Percentiles rank a stretch among this genome's conserved stretches.
These are phyloP conservation scores for Boehmeria nivea DNA, from an alignment of 306 rosid genomes.

Conservation along the genomic window DNA sequence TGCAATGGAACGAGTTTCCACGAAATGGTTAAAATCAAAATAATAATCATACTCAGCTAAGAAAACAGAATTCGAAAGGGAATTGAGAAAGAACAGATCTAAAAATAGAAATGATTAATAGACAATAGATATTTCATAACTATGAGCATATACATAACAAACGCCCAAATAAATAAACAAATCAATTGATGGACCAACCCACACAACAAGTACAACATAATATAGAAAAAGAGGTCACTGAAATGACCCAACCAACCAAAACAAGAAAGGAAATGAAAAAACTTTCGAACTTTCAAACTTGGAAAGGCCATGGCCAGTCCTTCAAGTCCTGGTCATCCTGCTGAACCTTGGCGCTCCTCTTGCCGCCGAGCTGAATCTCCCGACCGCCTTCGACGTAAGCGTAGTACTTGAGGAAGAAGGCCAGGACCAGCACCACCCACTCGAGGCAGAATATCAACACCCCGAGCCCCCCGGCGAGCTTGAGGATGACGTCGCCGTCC, in stretches of 20 bases:
- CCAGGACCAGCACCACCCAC: conserved; percentile 77
- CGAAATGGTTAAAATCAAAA: no score
- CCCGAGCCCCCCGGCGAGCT: conserved; percentile 71
- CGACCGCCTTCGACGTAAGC: conserved; percentile 47
- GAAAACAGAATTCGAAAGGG: no score
- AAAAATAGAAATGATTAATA: no score
- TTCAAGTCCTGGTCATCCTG: conserved; percentile 63
- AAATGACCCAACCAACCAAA: neutral
- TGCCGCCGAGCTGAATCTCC: conserved; percentile 8
- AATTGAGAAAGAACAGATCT: no score
- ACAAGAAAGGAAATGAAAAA: neutral
- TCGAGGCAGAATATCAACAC: conserved; percentile 72
- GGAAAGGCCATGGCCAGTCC: conserved; percentile 96
- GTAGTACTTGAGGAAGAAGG: conserved; percentile 73
- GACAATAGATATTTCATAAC: no score
- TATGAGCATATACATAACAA: no score
- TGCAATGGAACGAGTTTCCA: no score
- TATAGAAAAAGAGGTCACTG: neutral
- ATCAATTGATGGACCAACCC: no score
- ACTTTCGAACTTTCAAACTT: conserved; percentile 51
- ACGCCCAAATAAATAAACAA: no score
- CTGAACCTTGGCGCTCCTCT: conserved; percentile 64
- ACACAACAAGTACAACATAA: neutral
- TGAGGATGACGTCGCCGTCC: conserved; percentile 63
- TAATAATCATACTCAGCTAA: no score